phyloP scores from a whole-genome alignment of 164 flowering plant species.

The Nelumbo lutea region DNA sequence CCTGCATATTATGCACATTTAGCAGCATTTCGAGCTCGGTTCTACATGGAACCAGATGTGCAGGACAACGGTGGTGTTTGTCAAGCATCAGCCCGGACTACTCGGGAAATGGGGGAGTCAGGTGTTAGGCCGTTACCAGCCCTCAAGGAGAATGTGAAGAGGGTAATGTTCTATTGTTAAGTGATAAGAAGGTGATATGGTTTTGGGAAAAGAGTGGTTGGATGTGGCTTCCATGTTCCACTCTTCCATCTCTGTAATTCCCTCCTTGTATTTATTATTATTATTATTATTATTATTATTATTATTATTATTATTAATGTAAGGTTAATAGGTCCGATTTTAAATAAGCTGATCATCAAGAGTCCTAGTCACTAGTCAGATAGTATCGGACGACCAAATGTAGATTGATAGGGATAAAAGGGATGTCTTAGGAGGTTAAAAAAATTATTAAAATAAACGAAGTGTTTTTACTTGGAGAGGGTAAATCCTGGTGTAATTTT shows the following conservation, averaged over 20 bases:
- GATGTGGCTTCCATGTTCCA: neutral
- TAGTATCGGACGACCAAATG: neutral
- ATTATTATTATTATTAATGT: neutral
- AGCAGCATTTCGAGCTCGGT: constrained; percentile 93
- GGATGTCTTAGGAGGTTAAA: too few relatives aligned
- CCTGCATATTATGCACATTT: constrained; percentile 96
- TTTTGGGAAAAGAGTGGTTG: neutral
- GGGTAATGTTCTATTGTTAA: constrained; percentile 90
- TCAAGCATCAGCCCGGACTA: constrained; percentile 17
- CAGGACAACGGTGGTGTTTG: constrained; percentile 44
- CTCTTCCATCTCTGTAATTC: neutral
- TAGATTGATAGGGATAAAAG: neutral
- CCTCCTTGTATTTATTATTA: constrained; percentile 9
- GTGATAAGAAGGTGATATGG: neutral
- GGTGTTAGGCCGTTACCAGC: constrained; percentile 81
- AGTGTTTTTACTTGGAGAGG: too few relatives aligned
- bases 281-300: neutral
- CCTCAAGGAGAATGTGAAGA: constrained; percentile 83
- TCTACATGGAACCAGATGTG: constrained; percentile 82
- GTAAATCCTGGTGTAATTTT: too few relatives aligned
- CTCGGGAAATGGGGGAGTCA: constrained; percentile 32
- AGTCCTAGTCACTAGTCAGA: neutral
- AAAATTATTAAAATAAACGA: too few relatives aligned
- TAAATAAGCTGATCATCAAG: neutral
- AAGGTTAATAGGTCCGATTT: neutral